Evolutionary conservation across 345 rosid genomes (phyloP).

Genomic region (Combretum micranthum): DNA sequence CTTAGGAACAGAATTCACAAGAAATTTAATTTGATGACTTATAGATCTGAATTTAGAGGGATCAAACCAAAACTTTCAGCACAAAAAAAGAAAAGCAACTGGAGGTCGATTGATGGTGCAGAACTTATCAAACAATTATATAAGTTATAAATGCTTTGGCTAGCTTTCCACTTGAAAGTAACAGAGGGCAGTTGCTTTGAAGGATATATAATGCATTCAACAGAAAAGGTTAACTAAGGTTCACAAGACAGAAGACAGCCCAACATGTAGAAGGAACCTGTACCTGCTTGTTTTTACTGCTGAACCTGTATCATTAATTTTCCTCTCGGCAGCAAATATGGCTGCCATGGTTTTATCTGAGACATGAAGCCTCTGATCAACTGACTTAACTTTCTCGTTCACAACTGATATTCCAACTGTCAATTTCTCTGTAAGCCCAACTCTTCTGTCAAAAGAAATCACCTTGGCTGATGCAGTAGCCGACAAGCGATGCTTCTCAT

Average conservation of each 20-base stretch:
- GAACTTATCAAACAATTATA: too few relatives aligned
- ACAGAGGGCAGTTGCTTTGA: too few relatives aligned
- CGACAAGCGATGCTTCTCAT: conserved; percentile 73
- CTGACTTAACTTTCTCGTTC: conserved; percentile 88
- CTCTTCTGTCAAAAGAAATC: conserved; percentile 66
- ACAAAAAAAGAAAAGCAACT: too few relatives aligned
- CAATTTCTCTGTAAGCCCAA: conserved; percentile 77
- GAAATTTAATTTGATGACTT: background rate
- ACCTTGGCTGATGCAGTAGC: conserved; percentile 95
- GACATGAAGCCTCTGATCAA: conserved; percentile 89
- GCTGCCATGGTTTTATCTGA: conserved; percentile 99
- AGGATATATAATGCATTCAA: too few relatives aligned
- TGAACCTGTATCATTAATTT: conserved; percentile 85
- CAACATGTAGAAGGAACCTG: background rate
- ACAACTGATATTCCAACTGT: conserved; percentile 79
- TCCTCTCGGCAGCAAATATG: conserved; percentile 88
- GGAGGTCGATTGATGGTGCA: too few relatives aligned
- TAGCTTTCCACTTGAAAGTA: too few relatives aligned
- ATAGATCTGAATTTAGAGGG: too few relatives aligned
- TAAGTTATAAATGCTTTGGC: too few relatives aligned
- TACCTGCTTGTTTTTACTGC: conserved; percentile 98
- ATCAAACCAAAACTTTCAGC: too few relatives aligned
- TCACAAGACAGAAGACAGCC: too few relatives aligned
- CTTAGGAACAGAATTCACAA: background rate
- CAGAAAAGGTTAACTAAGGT: too few relatives aligned